phyloP scores from a whole-genome alignment of 2,329 filamentous ascomycete genomes.

The Microsporum audouinii region DNA sequence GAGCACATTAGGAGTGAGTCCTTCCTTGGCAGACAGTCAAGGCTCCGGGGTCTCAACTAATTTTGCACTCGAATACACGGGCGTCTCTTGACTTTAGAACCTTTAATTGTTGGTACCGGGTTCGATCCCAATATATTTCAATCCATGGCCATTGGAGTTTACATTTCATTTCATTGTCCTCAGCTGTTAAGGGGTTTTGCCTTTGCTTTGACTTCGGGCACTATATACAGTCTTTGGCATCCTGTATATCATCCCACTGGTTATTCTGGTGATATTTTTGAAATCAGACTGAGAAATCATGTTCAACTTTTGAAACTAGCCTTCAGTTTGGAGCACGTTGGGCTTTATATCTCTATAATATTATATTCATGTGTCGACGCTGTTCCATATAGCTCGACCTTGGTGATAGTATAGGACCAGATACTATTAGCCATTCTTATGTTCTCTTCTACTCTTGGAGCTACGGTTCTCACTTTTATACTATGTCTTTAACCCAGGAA shows the following conservation, averaged over 20 bases:
- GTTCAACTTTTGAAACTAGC: neutral
- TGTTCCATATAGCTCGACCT: neutral
- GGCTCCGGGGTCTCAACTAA: neutral
- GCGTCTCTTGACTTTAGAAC: neutral
- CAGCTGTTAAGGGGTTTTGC: neutral
- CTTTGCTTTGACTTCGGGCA: neutral
- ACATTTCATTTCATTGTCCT: neutral
- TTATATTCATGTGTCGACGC: neutral
- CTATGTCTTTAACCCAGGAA: neutral
- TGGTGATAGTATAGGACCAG: neutral
- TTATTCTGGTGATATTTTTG: neutral
- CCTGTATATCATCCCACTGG: neutral
- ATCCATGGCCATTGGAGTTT: slow-evolving; percentile 1
- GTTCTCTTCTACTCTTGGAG: neutral
- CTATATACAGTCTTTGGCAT: neutral
- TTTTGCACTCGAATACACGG: neutral
- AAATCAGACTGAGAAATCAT: neutral
- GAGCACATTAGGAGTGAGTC: neutral
- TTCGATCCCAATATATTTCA: neutral
- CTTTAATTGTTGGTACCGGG: neutral
- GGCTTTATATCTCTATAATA: neutral
- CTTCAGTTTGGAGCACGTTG: neutral
- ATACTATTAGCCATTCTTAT: neutral
- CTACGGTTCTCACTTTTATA: neutral
- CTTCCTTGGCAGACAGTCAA: neutral